Conservation (phyloP, 306 rosid genomes). For the Pterocarpus macrocarpus region DNA sequence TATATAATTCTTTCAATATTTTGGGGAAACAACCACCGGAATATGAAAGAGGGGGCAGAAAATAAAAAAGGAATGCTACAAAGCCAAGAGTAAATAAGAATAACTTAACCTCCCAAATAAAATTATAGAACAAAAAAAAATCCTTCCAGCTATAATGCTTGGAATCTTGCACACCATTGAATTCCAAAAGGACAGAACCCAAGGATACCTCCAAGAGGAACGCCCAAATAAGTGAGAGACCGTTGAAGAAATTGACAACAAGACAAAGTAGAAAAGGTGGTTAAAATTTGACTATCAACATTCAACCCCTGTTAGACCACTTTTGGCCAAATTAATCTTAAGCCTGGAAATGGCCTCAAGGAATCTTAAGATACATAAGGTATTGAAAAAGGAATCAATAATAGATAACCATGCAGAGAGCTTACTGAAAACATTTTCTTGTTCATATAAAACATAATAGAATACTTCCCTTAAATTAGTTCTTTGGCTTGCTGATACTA, state of each 20-base stretch:
- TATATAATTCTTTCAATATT: neutral
- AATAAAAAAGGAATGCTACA: neutral
- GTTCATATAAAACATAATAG: constrained; percentile 1
- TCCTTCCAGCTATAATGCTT: neutral
- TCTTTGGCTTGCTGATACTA: constrained; percentile 1
- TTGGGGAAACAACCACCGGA: neutral
- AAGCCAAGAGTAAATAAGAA: neutral
- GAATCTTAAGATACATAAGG: neutral
- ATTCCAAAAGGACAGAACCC: neutral
- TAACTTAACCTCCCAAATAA: neutral
- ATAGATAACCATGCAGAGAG: constrained; percentile 17
- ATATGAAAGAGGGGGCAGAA: neutral
- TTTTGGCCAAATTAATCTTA: constrained; percentile 4
- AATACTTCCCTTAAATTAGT: constrained; percentile 13
- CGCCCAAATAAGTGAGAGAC: neutral
- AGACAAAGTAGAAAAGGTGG: neutral
- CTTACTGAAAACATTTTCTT: constrained; percentile 5
- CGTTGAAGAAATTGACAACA: constrained; percentile 26
- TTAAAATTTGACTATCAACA: neutral
- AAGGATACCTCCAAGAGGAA: neutral
- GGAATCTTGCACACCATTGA: neutral
- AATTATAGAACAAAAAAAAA: neutral
- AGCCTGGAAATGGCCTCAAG: neutral
- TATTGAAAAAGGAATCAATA: constrained; percentile 1
- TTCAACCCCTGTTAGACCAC: neutral